Evolutionary conservation across 495 filamentous ascomycete genomes (phyloP).

Genomic region (Xylona heveae): DNA sequence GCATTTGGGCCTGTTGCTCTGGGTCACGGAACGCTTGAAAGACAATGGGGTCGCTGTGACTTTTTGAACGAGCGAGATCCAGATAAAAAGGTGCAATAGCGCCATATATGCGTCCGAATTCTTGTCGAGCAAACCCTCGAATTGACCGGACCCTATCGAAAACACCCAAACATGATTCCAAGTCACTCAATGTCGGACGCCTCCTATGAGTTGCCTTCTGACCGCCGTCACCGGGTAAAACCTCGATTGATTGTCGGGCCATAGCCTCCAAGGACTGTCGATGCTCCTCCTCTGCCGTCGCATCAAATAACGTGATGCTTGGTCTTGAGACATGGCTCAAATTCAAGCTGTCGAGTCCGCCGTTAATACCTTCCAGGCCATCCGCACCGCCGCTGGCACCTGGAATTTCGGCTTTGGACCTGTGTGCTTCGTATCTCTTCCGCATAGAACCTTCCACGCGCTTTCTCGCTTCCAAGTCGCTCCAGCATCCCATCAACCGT

Average conservation of each 20-base stretch:
- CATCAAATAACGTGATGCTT: constrained; percentile 49
- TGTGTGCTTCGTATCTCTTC: constrained; percentile 39
- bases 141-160: constrained; percentile 53
- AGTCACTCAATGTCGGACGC: background rate
- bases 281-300: constrained; percentile 28
- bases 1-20: constrained; percentile 68
- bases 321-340: constrained; percentile 7
- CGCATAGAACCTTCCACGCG: constrained; percentile 54
- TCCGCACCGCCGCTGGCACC: constrained; percentile 16
- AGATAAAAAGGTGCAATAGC: constrained; percentile 75
- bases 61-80: constrained; percentile 49
- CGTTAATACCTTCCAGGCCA: constrained; percentile 11
- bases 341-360: constrained; percentile 7
- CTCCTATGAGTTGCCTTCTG: too few relatives aligned
- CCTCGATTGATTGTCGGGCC: too few relatives aligned
- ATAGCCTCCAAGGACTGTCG: constrained; percentile 11
- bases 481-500: constrained; percentile 76
- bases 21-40: constrained; percentile 77
- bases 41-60: constrained; percentile 60
- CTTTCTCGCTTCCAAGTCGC: constrained; percentile 65
- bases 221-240: too few relatives aligned
- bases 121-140: constrained; percentile 65
- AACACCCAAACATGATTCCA: constrained; percentile 34
- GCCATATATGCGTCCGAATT: constrained; percentile 79
- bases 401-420: constrained; percentile 28